Base-by-base conservation (phyloP, 108 stramenopile species). In the Pelagomonas calceolata region DNA sequence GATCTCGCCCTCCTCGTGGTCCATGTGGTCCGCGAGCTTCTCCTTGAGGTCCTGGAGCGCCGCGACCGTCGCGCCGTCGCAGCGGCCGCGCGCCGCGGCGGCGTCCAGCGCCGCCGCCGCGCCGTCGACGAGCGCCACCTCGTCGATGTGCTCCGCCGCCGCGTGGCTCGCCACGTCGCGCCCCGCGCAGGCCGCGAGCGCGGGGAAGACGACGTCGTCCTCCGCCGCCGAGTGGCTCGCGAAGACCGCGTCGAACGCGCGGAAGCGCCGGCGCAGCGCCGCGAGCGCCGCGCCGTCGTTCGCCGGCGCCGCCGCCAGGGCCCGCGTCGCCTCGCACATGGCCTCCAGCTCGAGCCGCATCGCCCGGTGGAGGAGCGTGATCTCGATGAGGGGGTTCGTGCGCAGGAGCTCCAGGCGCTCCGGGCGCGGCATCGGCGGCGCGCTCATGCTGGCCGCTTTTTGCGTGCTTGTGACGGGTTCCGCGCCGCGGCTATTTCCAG, bases 131-230 rank as follows among this genome's bases (percentile, higher is more conserved):
- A 36, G 65, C 29, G 29, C 30, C n/a, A 32, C 69, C 51, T 30
- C 31, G 17, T 65, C 66, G 43, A 36, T n/a, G 30, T 66, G 36
- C 32, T 73, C 71, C 34, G 0, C 63, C 31, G 17, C 72, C 0
- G 70, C 63, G n/a, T 39, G 9, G 12, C 35, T 33, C 4, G 70
- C 70, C 17, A 43, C 37, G 43, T 60, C 32, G 66, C 73, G 16
- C 39, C 80, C 80, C 66, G 81, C 79, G n/a, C n/a, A n/a, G 70
- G 75, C 70, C 32, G 68, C 70, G 36, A 82, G 80, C 29, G 81
- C 81, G 7, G 81, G 81, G 78, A 80, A 79, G 63, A 82, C 81
- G 30, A 79, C 36, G 44, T 82, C 81, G 69, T 82, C 81, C 64
- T 82, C 81, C 51, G 51, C 51, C 7, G 51, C 3, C 51, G 51